Base-by-base conservation (phyloP, 2,329 filamentous ascomycete species). In the Aureobasidium namibiae region DNA sequence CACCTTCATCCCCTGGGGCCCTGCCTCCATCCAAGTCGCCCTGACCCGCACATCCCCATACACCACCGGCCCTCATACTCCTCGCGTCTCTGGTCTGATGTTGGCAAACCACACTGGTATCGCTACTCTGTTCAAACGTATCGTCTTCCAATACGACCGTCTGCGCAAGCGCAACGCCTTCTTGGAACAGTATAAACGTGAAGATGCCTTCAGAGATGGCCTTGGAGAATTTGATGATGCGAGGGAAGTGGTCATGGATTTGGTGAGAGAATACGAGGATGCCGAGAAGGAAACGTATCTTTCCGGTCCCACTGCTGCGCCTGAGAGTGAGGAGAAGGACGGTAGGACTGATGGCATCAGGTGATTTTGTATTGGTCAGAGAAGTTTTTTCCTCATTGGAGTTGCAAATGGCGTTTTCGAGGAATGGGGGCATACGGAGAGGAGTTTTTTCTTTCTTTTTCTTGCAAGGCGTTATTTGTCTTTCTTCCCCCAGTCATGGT, bases 1-100 rank as follows among this genome's bases (percentile, higher is more conserved):
- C 10, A 95, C 90, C 0, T 99, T 99, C 70, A 99, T 99, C 63
- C 94, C 95, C 10, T 99, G 94, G 94, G 94, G 94, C 0, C 94
- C 94, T 1, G 94, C 94, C 29, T 95, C 90, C 69, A 99, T 99
- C 64, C 94, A 99, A 74, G 94, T 99, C 13, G 95, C 94, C 3
- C 76, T 99, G 63, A 96, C 94, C 2, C 96, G 96, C 78, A 90
- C 95, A 69, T 96, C 92, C 42, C 95, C 95, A 1, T 97, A 99
- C 70, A 88, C 96, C 42, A 88, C 90, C 59, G 95, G 95, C 11
- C 94, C 94, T 1, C 96, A 97, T 70, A 89, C 96, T 39, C 70
- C 71, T 0, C 87, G 94, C 50, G 94, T 99, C 57, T 96, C 90
- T 64, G 94, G 94, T 2, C 82, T 99, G 61, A 99, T 99, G 94